A percentile compares a stretch with the other conserved stretches of the same genome.
Evolutionary conservation across 2,329 filamentous ascomycete genomes (phyloP).

Genomic region (Leptodontidium sp.): DNA sequence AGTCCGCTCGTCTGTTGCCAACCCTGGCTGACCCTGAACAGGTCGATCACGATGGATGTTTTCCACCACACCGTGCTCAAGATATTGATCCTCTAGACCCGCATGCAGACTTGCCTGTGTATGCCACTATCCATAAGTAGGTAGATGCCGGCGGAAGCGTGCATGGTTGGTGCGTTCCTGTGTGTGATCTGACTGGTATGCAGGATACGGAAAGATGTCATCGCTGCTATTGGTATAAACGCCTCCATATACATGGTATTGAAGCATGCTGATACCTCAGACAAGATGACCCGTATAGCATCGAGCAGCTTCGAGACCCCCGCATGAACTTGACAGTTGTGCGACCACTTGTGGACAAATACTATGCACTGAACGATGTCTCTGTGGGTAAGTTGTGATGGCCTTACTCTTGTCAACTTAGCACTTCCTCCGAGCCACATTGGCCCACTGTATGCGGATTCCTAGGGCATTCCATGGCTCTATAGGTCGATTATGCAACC

Average conservation of each 20-base stretch:
- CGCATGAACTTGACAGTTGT: constrained; percentile 79
- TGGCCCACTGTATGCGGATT: neutral
- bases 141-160: neutral
- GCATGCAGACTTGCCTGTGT: constrained; percentile 66
- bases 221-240: constrained; percentile 39
- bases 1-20: constrained; percentile 7
- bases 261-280: neutral
- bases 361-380: constrained; percentile 81
- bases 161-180: neutral
- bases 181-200: neutral
- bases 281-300: constrained; percentile 69
- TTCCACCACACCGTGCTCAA: constrained; percentile 38
- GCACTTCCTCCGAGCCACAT: neutral
- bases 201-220: constrained; percentile 67
- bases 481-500: neutral
- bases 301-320: constrained; percentile 81
- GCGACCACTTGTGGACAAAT: constrained; percentile 82
- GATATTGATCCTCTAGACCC: constrained; percentile 43
- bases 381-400: constrained; percentile 66
- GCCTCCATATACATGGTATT: too few relatives aligned
- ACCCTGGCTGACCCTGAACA: constrained; percentile 34
- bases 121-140: constrained; percentile 77
- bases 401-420: neutral
- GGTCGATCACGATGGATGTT: constrained; percentile 40
- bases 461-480: neutral